phyloP scores from a whole-genome alignment of 768 basidiomycete genomes.

The Naganishia friedmannii region DNA sequence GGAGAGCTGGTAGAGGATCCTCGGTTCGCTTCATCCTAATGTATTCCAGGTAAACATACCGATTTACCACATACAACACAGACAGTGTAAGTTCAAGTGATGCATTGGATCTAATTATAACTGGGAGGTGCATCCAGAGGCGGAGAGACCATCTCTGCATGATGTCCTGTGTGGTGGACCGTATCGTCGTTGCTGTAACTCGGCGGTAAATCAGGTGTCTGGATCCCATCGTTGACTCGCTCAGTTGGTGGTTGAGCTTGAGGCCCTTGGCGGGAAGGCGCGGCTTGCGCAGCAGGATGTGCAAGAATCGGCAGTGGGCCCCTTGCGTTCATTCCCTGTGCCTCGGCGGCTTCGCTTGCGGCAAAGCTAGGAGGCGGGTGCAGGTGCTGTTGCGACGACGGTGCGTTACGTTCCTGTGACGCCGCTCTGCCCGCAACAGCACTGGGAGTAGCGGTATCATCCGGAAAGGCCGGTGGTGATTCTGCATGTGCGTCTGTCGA shows the following conservation, averaged over 20 bases:
- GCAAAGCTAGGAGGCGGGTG: conserved; percentile 39
- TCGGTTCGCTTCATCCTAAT: background rate
- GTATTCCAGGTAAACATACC: background rate
- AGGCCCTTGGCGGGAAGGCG: background rate
- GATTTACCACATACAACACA: background rate
- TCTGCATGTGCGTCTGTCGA: conserved; percentile 8
- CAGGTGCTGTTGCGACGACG: background rate
- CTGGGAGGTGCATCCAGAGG: conserved; percentile 18
- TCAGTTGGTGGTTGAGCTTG: background rate
- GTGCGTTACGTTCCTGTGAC: background rate
- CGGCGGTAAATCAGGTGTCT: conserved; percentile 19
- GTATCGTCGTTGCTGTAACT: conserved; percentile 21
- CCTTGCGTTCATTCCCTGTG: conserved; percentile 28
- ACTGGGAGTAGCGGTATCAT: background rate
- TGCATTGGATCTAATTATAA: background rate
- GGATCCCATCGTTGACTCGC: background rate
- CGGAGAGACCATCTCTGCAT: background rate
- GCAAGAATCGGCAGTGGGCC: conserved; percentile 25
- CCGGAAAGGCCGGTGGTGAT: conserved; percentile 24
- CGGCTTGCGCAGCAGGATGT: background rate
- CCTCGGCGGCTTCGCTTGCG: conserved; percentile 44
- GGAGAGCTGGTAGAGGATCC: conserved; percentile 72
- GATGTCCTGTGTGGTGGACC: conserved; percentile 1
- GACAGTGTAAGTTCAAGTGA: background rate
- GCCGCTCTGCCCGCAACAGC: background rate